These are phyloP conservation scores for Xerocomellus chrysenteron DNA, from an alignment of 768 basidiomycete genomes.

Conservation along the genomic window DNA sequence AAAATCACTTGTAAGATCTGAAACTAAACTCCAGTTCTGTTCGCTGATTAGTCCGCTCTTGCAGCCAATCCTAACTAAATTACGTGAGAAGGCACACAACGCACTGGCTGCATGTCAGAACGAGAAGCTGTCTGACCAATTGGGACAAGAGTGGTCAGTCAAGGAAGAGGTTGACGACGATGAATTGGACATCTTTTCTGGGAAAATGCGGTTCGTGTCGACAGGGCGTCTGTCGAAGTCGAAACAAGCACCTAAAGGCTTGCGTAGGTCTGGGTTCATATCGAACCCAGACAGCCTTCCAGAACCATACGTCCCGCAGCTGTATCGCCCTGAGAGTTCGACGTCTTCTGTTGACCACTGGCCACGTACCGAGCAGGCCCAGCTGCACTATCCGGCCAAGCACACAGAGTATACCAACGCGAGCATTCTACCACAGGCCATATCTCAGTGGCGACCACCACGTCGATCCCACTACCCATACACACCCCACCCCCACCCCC, in stretches of 20 bases:
- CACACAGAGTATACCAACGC: conserved; percentile 6
- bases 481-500: conserved; percentile 15
- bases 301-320: conserved; percentile 3
- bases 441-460: conserved; percentile 29
- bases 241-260: conserved; percentile 8
- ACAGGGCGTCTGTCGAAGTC: conserved; percentile 36
- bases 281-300: not conserved
- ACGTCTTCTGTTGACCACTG: conserved; percentile 16
- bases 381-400: conserved; percentile 1
- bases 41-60: conserved; percentile 2
- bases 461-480: conserved; percentile 31
- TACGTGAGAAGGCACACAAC: conserved; percentile 66
- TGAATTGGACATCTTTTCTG: conserved; percentile 68
- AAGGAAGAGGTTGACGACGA: conserved; percentile 56
- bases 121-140: conserved; percentile 30
- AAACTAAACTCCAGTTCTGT: not conserved
- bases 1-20: conserved; percentile 56
- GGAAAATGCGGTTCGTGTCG: conserved; percentile 62
- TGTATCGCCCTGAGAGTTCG: conserved; percentile 17
- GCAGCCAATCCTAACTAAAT: conserved; percentile 54
- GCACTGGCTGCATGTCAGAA: conserved; percentile 46
- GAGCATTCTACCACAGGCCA: conserved; percentile 7
- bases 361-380: conserved; percentile 17
- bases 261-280: conserved; percentile 2
- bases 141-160: conserved; percentile 49